A percentile compares a stretch with the other conserved stretches of the same genome.
phyloP scores from a whole-genome alignment of 331 rosid genomes.

The Telfairia occidentalis region DNA sequence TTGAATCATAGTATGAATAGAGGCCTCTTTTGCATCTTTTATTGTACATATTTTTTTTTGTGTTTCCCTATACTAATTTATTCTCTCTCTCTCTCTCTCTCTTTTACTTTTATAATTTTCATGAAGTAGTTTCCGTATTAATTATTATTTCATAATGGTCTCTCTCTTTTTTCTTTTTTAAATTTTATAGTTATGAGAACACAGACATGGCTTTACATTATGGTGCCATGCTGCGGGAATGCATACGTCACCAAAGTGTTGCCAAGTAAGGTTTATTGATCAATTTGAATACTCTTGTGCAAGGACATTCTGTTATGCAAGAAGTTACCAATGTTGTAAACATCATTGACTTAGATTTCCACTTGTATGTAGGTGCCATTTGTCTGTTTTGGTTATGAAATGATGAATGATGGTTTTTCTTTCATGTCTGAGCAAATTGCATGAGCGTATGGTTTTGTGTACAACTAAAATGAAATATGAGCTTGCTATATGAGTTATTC shows the following conservation, averaged over 20 bases:
- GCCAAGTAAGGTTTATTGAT: conserved; percentile 51
- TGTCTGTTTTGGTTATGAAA: background rate
- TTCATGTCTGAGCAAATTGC: background rate
- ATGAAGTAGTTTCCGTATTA: background rate
- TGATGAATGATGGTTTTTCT: background rate
- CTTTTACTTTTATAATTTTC: background rate
- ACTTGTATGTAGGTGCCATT: background rate
- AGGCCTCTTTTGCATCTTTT: background rate
- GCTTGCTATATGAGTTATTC: background rate
- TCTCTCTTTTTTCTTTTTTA: background rate
- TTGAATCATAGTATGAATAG: background rate
- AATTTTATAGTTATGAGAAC: conserved; percentile 44
- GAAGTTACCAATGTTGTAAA: background rate
- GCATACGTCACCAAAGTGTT: conserved; percentile 88
- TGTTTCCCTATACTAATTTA: background rate
- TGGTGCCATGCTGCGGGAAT: conserved; percentile 90
- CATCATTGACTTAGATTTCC: background rate
- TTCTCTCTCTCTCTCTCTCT: background rate
- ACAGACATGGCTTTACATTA: conserved; percentile 81
- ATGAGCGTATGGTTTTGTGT: background rate
- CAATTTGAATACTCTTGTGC: background rate
- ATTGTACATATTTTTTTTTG: background rate
- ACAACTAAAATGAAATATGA: background rate
- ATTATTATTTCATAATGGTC: background rate
- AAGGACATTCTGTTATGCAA: background rate